These are phyloP conservation scores for Hyaloperonospora brassicae DNA, from an alignment of 352 stramenopile species.

Conservation along the genomic window DNA sequence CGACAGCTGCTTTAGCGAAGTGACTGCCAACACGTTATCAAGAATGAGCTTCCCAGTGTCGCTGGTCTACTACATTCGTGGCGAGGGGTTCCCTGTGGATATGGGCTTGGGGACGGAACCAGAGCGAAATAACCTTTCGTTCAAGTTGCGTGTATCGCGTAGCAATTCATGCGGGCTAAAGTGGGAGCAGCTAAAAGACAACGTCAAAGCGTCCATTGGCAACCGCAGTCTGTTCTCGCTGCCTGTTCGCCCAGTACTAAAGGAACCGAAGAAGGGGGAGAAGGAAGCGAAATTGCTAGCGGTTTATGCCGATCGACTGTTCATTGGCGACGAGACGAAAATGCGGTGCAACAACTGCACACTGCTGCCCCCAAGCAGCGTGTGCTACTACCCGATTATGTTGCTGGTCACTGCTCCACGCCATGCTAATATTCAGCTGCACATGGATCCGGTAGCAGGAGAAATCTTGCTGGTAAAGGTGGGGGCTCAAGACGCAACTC, in stretches of 20 bases:
- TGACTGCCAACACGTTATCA: slow-evolving; percentile 21
- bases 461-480: slow-evolving; percentile 65
- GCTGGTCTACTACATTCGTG: slow-evolving; percentile 69
- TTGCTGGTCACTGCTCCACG: slow-evolving; percentile 35
- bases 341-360: slow-evolving; percentile 80
- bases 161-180: slow-evolving; percentile 36
- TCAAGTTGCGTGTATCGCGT: slow-evolving; percentile 43
- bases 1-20: slow-evolving; percentile 13
- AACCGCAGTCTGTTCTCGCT: slow-evolving; percentile 61
- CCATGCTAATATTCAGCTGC: slow-evolving; percentile 55
- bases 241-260: slow-evolving; percentile 36
- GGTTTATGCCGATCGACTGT: slow-evolving; percentile 64
- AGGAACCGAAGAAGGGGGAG: slow-evolving; percentile 18
- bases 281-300: slow-evolving; percentile 33
- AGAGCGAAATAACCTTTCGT: slow-evolving; percentile 27
- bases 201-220: slow-evolving; percentile 49
- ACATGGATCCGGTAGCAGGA: slow-evolving; percentile 34
- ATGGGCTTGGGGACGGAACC: slow-evolving; percentile 30
- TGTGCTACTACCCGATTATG: slow-evolving; percentile 59
- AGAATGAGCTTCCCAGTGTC: slow-evolving; percentile 65
- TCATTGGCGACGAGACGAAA: slow-evolving; percentile 64
- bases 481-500: slow-evolving; percentile 38
- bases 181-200: slow-evolving; percentile 57
- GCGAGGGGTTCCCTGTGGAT: slow-evolving; percentile 67
- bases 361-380: slow-evolving; percentile 47